Evolutionary conservation across 1,139 yeast genomes (phyloP).

Genomic region (Candida labiduridarum): DNA sequence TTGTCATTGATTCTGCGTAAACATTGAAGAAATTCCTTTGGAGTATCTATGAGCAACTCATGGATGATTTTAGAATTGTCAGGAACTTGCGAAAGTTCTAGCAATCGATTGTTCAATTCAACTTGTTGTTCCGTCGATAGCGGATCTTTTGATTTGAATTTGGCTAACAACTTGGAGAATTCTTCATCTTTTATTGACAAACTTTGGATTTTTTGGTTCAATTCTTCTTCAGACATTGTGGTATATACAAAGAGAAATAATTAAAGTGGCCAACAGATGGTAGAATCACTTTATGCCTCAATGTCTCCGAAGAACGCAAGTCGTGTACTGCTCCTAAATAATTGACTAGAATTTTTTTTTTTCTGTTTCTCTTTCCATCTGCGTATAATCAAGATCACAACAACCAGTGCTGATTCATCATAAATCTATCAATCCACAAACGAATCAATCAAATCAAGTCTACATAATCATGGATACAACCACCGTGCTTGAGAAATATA

Average conservation of each 20-base stretch:
- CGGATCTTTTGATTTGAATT: neutral
- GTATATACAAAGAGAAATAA: too few relatives aligned
- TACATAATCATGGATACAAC: constrained; percentile 44
- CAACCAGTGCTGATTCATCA: neutral
- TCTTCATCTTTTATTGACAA: constrained; percentile 4
- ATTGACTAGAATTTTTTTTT: neutral
- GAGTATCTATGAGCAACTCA: constrained; percentile 23
- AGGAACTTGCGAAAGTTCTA: constrained; percentile 18
- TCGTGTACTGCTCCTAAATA: neutral
- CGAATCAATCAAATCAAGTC: too few relatives aligned
- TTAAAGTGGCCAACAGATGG: too few relatives aligned
- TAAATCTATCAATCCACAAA: neutral
- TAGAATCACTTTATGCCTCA: too few relatives aligned
- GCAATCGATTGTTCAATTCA: constrained; percentile 7
- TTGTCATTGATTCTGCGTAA: constrained; percentile 21
- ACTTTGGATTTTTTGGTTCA: constrained; percentile 1
- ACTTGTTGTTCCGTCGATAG: neutral
- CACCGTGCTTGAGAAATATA: constrained; percentile 50
- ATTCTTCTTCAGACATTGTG: neutral
- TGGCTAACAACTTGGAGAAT: neutral
- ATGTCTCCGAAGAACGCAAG: neutral
- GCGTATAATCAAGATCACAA: neutral
- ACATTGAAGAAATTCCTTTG: constrained; percentile 21
- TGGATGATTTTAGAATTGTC: constrained; percentile 17
- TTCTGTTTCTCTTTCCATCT: too few relatives aligned